Evolutionary conservation across 257 asterid genomes (phyloP).

Genomic region (Nicotiana obtusifolia): DNA sequence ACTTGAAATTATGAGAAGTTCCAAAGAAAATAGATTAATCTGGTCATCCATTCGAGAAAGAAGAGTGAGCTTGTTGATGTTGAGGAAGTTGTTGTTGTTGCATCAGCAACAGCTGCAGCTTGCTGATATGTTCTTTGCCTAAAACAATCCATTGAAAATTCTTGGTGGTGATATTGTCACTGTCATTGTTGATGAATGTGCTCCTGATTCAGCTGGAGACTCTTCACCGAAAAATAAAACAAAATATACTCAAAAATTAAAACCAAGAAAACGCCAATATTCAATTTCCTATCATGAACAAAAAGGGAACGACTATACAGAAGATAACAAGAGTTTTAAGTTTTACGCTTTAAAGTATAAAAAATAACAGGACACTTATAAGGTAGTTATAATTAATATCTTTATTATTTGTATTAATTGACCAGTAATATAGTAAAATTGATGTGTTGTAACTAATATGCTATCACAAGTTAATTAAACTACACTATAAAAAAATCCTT

Average conservation of each 20-base stretch:
- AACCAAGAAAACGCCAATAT: too few relatives aligned
- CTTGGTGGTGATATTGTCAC: conserved; percentile 75
- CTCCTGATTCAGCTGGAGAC: conserved; percentile 81
- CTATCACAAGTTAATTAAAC: neutral
- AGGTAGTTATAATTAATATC: neutral
- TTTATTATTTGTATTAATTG: neutral
- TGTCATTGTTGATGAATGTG: conserved; percentile 62
- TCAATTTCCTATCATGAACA: neutral
- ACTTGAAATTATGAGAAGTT: neutral
- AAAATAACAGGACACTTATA: too few relatives aligned
- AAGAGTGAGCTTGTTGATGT: conserved; percentile 24
- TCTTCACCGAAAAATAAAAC: conserved; percentile 20
- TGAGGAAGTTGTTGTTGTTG: conserved; percentile 44
- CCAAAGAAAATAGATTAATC: neutral
- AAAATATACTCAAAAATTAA: neutral
- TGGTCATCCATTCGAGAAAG: conserved; percentile 40
- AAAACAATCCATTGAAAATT: conserved; percentile 63
- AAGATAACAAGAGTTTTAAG: neutral
- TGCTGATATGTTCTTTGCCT: conserved; percentile 44
- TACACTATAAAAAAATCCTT: neutral
- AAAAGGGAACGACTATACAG: neutral
- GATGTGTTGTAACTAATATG: too few relatives aligned
- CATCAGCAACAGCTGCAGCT: neutral
- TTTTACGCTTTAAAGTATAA: too few relatives aligned
- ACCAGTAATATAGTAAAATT: too few relatives aligned